Conservation (phyloP, 2,329 filamentous ascomycete genomes). For the Elsinoe perseae region DNA sequence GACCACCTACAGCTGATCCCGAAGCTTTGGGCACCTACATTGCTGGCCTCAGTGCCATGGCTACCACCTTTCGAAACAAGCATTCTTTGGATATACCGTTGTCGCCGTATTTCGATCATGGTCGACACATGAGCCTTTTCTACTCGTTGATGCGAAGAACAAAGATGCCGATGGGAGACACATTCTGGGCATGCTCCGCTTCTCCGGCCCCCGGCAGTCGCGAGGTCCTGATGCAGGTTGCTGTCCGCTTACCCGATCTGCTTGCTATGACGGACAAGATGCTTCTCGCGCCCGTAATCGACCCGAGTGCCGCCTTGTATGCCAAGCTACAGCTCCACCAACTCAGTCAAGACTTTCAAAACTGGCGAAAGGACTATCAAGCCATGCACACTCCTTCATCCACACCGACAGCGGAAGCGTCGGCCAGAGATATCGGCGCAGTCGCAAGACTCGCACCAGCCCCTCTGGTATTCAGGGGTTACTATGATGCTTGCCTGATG, state of each 20-base stretch:
- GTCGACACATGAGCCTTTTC: not conserved
- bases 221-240: not conserved
- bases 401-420: no score
- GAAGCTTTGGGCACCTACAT: not conserved
- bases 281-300: not conserved
- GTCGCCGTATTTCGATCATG: not conserved
- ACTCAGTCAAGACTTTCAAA: not conserved
- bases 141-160: not conserved
- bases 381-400: no score
- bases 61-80: not conserved
- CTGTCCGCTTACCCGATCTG: not conserved
- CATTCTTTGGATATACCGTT: not conserved
- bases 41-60: not conserved
- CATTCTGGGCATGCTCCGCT: not conserved
- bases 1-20: not conserved
- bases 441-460: not conserved
- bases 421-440: no score
- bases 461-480: not conserved
- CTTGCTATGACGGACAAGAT: not conserved
- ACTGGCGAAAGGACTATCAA: not conserved
- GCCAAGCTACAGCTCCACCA: not conserved
- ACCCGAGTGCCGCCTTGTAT: not conserved
- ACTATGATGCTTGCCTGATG: not conserved
- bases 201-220: not conserved
- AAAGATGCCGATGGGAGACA: not conserved